phyloP scores from a whole-genome alignment of 805 yeast species.

The Lipomyces orientalis region DNA sequence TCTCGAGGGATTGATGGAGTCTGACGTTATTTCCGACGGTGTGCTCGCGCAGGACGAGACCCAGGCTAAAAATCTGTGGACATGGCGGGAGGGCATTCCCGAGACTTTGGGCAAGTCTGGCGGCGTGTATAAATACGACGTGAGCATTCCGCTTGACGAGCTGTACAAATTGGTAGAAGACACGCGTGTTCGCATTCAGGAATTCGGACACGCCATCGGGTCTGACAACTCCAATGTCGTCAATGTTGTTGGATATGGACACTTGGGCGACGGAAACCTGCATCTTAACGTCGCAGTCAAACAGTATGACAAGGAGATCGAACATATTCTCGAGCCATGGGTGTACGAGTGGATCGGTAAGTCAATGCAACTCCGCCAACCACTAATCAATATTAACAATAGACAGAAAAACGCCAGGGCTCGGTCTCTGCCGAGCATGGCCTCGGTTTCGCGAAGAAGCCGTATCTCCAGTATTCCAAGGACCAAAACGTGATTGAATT shows the following conservation, averaged over 20 bases:
- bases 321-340: constrained; percentile 85
- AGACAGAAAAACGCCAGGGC: constrained; percentile 61
- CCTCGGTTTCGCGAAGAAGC: constrained; percentile 93
- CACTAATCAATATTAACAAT: constrained; percentile 32
- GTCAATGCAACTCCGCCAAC: constrained; percentile 20
- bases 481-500: constrained; percentile 68
- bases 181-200: constrained; percentile 63
- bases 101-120: constrained; percentile 86
- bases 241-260: constrained; percentile 96
- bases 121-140: constrained; percentile 97
- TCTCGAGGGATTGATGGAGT: constrained; percentile 82
- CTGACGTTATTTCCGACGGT: constrained; percentile 86
- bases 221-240: constrained; percentile 58
- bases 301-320: constrained; percentile 78
- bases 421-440: constrained; percentile 98
- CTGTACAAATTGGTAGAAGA: constrained; percentile 84
- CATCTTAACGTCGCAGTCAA: constrained; percentile 93
- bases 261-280: constrained; percentile 95
- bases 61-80: constrained; percentile 83
- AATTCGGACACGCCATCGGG: constrained; percentile 64
- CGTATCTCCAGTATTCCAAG: constrained; percentile 85
- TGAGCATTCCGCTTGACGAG: constrained; percentile 82
- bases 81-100: constrained; percentile 93
- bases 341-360: constrained; percentile 83
- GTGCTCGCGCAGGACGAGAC: constrained; percentile 95